Conservation (phyloP, 2,329 filamentous ascomycete species). For the Colletotrichum incanum region DNA sequence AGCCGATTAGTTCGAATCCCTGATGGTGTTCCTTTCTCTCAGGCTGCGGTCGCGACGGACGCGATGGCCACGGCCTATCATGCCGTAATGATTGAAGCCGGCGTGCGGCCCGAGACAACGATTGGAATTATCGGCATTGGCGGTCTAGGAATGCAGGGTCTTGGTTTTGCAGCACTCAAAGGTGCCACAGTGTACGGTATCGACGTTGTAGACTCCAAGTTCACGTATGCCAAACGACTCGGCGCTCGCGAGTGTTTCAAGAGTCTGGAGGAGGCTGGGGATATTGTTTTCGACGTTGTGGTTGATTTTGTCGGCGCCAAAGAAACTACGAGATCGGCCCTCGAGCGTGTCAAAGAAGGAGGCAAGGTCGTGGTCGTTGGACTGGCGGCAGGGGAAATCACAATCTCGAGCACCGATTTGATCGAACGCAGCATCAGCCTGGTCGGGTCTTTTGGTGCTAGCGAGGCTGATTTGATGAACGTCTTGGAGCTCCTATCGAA, state of each 20-base stretch:
- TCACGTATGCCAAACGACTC: background rate
- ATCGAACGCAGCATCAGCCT: constrained; percentile 1
- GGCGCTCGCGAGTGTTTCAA: constrained; percentile 15
- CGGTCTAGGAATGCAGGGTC: constrained; percentile 51
- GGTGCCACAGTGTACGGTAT: constrained; percentile 34
- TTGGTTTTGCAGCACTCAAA: constrained; percentile 7
- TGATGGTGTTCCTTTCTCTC: constrained; percentile 45
- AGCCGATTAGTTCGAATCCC: constrained; percentile 9
- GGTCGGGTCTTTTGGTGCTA: constrained; percentile 26
- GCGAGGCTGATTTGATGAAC: constrained; percentile 17
- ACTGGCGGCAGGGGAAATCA: background rate
- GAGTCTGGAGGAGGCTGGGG: background rate
- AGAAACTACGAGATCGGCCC: constrained; percentile 5
- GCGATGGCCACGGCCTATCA: constrained; percentile 59
- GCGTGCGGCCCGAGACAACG: constrained; percentile 52
- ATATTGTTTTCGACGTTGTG: constrained; percentile 6
- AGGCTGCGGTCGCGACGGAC: constrained; percentile 58
- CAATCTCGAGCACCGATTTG: background rate
- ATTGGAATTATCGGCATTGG: constrained; percentile 58
- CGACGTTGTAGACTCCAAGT: constrained; percentile 23
- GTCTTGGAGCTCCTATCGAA: constrained; percentile 14
- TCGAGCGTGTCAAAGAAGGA: constrained; percentile 12
- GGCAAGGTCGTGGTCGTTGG: constrained; percentile 34
- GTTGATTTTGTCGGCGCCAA: constrained; percentile 22
- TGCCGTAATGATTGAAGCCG: constrained; percentile 54